Evolutionary conservation across 1,139 yeast species (phyloP).

Genomic region (Barnettozyma hawaiiensis): DNA sequence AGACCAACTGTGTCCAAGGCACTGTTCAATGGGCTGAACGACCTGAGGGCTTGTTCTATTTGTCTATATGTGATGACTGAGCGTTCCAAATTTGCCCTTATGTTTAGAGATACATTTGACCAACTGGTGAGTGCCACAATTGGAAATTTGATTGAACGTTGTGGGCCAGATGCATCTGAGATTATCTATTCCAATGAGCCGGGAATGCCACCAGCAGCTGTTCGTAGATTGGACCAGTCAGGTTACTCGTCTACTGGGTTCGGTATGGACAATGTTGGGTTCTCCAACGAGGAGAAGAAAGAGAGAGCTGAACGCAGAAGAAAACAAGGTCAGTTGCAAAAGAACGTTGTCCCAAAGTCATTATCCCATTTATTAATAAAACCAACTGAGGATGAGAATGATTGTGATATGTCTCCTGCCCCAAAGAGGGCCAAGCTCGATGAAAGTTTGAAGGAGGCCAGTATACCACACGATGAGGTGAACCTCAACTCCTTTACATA

Average conservation of each 20-base stretch:
- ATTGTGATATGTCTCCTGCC: slow-evolving; percentile 8
- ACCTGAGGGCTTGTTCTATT: slow-evolving; percentile 52
- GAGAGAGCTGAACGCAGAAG: slow-evolving; percentile 42
- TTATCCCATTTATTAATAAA: slow-evolving; percentile 39
- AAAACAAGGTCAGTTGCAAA: slow-evolving; percentile 41
- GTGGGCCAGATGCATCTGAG: slow-evolving; percentile 52
- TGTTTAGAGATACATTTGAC: slow-evolving; percentile 57
- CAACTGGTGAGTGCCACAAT: slow-evolving; percentile 54
- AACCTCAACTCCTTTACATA: slow-evolving; percentile 17
- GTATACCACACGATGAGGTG: slow-evolving; percentile 14
- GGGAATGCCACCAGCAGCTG: slow-evolving; percentile 53
- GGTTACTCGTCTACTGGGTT: slow-evolving; percentile 17
- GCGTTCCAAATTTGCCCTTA: slow-evolving; percentile 49
- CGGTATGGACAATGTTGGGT: slow-evolving; percentile 28
- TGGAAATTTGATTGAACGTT: slow-evolving; percentile 46
- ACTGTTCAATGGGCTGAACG: slow-evolving; percentile 48
- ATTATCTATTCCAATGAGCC: slow-evolving; percentile 34
- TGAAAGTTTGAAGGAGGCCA: slow-evolving; percentile 1
- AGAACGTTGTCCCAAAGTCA: slow-evolving; percentile 45
- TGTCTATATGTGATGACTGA: slow-evolving; percentile 59
- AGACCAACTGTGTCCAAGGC: slow-evolving; percentile 47
- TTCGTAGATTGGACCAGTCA: slow-evolving; percentile 30
- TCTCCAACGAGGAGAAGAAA: slow-evolving; percentile 35
- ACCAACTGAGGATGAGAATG: slow-evolving; percentile 15
- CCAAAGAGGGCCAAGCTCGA: slow-evolving; percentile 12